Percentiles rank a stretch among this genome's conserved stretches.
phyloP scores from a whole-genome alignment of 176 grass and related monocot genomes.

The Hyparrhenia diplandra region DNA sequence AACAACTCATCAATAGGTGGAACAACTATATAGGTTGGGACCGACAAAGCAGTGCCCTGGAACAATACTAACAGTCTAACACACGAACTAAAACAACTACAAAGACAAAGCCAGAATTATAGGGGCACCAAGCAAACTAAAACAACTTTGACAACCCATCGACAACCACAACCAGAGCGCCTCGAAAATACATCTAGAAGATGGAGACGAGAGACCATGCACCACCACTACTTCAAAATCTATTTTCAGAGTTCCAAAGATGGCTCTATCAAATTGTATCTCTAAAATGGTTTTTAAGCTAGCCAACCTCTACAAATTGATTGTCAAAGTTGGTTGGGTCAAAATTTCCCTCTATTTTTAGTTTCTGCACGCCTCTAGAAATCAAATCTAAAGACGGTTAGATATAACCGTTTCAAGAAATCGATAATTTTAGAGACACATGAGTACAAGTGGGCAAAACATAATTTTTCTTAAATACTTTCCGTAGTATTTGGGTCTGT shows the following conservation, averaged over 20 bases:
- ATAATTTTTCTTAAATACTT: too few species aligned
- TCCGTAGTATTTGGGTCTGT: too few species aligned
- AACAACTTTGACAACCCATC: neutral
- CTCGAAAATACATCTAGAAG: neutral
- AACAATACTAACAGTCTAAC: neutral
- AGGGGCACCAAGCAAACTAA: neutral
- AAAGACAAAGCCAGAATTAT: neutral
- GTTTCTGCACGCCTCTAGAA: neutral
- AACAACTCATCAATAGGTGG: too few species aligned
- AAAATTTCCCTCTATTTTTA: too few species aligned
- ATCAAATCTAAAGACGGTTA: neutral
- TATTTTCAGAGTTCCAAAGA: neutral
- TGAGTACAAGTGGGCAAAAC: neutral
- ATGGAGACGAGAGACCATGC: neutral
- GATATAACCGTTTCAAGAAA: neutral
- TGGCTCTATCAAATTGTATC: neutral
- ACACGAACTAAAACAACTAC: neutral
- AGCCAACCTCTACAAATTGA: neutral
- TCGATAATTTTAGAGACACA: neutral
- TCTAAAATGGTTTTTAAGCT: neutral
- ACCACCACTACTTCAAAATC: neutral
- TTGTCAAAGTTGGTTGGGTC: neutral
- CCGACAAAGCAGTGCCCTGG: accelerated
- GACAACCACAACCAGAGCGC: neutral
- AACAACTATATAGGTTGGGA: neutral